These are phyloP conservation scores for Coffea canephora DNA, from an alignment of 257 asterid genomes.

Conservation along the genomic window DNA sequence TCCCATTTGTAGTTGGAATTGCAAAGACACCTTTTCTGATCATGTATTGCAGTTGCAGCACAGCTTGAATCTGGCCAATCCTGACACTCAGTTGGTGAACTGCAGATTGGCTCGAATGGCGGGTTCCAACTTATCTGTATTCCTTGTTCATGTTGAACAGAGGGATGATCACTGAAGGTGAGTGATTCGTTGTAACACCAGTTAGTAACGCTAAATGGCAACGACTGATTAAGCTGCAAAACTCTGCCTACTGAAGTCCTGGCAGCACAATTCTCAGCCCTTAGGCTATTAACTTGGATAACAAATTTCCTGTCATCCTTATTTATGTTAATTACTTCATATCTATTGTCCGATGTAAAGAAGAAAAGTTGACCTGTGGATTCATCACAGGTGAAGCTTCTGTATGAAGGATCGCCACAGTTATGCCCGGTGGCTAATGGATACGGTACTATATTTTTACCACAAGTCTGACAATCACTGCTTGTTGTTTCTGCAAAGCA, in stretches of 20 bases:
- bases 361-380: background rate
- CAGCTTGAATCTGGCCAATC: slow-evolving; percentile 34
- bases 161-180: background rate
- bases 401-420: slow-evolving; percentile 31
- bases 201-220: slow-evolving; percentile 19
- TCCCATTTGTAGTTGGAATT: slow-evolving; percentile 26
- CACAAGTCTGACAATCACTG: slow-evolving; percentile 24
- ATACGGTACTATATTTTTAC: slow-evolving; percentile 17
- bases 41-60: background rate
- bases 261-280: background rate
- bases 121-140: slow-evolving; percentile 23
- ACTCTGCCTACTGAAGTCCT: background rate
- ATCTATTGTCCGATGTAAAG: background rate
- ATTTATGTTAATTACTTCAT: background rate
- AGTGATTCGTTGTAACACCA: background rate
- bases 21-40: slow-evolving; percentile 28
- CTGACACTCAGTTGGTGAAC: slow-evolving; percentile 14
- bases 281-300: slow-evolving; percentile 9
- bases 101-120: slow-evolving; percentile 31
- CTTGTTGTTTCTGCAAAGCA: slow-evolving; percentile 8
- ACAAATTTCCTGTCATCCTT: background rate
- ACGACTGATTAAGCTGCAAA: slow-evolving; percentile 13
- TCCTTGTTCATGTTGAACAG: background rate
- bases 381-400: slow-evolving; percentile 21
- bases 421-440: slow-evolving; percentile 24